phyloP scores from a whole-genome alignment of 179 eudicot genomes.

The Patellifolia procumbens region DNA sequence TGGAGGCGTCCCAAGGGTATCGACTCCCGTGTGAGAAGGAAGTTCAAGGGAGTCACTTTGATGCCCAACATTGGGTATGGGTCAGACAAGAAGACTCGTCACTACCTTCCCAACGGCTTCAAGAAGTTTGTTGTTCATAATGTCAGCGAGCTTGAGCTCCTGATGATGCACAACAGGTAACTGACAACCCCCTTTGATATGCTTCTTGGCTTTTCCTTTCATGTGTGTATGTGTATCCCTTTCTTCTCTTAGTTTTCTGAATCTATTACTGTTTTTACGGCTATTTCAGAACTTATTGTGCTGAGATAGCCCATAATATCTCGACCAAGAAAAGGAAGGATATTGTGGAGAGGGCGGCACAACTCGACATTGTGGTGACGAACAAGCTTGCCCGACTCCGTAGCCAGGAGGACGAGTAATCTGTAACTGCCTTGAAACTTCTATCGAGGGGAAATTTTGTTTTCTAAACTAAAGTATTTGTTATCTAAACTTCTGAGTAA shows the following conservation, averaged over 20 bases:
- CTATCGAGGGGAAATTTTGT: neutral
- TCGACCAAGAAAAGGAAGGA: constrained; percentile 59
- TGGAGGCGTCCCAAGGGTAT: constrained; percentile 70
- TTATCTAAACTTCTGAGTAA: too few species aligned
- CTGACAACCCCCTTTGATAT: neutral
- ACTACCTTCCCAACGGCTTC: constrained; percentile 57
- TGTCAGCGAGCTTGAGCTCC: constrained; percentile 49
- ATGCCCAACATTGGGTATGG: constrained; percentile 72
- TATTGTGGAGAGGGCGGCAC: constrained; percentile 65
- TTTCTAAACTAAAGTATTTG: too few species aligned
- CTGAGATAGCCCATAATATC: constrained; percentile 58
- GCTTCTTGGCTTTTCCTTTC: neutral
- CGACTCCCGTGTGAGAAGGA: constrained; percentile 55
- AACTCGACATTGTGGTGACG: constrained; percentile 55
- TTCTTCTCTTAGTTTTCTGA: neutral
- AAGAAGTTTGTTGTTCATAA: constrained; percentile 67
- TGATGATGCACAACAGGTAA: constrained; percentile 70
- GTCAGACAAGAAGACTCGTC: constrained; percentile 62
- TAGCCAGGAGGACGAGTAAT: constrained; percentile 65
- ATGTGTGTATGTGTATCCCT: rapidly evolving
- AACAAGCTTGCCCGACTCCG: constrained; percentile 69
- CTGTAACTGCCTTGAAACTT: too few species aligned
- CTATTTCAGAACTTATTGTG: constrained; percentile 51
- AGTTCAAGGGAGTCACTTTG: constrained; percentile 56
- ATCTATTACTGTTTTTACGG: too few species aligned